Base-by-base conservation (phyloP, 495 filamentous ascomycete genomes). In the Lentithecium fluviatile region DNA sequence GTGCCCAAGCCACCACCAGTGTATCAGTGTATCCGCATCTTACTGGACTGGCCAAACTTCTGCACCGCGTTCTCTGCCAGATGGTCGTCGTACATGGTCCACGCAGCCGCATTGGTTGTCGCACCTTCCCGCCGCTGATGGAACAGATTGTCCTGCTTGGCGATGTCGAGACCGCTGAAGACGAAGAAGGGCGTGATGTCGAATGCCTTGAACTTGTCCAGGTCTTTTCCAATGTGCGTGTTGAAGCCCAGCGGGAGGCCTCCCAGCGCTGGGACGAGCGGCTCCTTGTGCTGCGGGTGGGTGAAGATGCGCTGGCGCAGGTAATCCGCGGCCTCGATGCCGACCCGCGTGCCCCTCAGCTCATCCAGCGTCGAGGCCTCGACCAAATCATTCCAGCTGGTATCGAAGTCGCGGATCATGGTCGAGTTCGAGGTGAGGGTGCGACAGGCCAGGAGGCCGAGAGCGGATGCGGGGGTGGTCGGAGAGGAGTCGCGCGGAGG, bases 311-410 rank as follows among this genome's bases (percentile, higher is more conserved):
- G 84, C 65, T 84, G 56, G 32, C 42, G 79, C 52, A 97, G 82
- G 75, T 93, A 99, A 74, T 94, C 85, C 25, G 88, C 84, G 36
- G 91, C 94, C 78, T 99, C 95, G 64, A 99, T 86, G 63, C 86
- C 91, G 63, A 96, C 79, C 23, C 85, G 79, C 38, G 82, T 79
- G 64, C 84, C 88, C 69, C 88, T 85, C 58, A 96, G 78, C 43
- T 80, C 77, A 24, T 84, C 82, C 58, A 89, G 75, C 43, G 80
- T 77, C 50, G 83, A 78, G 32, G 77, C 77, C 53, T 82, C 78
- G 56, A 77, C 75, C 53, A 81, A 78, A 62, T 70, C 70, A 50
- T 56, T 60, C 37, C 68, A 70, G 83, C 83, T 86, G 47, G 78
- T 78, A 66, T 88, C 84, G 60, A 87, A 79, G 34, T 78, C 73